Evolutionary conservation across 495 filamentous ascomycete species (phyloP).

Genomic region (Paragyromitra xinjiangensis): DNA sequence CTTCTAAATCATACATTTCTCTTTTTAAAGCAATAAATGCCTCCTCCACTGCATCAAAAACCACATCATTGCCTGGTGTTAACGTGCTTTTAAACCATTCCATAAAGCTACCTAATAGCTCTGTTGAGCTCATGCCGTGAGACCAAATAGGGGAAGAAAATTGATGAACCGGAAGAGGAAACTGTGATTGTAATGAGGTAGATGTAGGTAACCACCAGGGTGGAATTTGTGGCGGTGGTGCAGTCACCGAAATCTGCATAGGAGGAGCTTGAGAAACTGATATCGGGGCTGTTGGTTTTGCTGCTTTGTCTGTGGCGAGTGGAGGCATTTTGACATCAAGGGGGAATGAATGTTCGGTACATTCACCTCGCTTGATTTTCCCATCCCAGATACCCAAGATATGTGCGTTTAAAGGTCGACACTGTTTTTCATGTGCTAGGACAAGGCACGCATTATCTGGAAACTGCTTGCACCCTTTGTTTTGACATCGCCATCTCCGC

Average conservation of each 20-base stretch:
- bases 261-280: background rate
- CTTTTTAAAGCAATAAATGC: background rate
- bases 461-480: slow-evolving; percentile 10
- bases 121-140: background rate
- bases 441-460: slow-evolving; percentile 5
- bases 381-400: slow-evolving; percentile 11
- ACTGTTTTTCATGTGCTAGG: background rate
- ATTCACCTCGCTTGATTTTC: slow-evolving; percentile 2
- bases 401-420: slow-evolving; percentile 10
- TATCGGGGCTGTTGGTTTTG: background rate
- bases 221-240: background rate
- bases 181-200: background rate
- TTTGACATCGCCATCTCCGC: background rate
- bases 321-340: slow-evolving; percentile 7
- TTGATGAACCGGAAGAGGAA: background rate
- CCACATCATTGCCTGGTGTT: background rate
- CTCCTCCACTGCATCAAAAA: background rate
- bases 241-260: background rate
- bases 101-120: background rate
- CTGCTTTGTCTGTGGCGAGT: background rate
- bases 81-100: background rate
- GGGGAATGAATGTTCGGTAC: slow-evolving; percentile 1
- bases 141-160: background rate
- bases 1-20: slow-evolving; percentile 1
- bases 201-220: background rate